Conservation (phyloP, 2,329 filamentous ascomycete species). For the Allantophomopsis lycopodina region DNA sequence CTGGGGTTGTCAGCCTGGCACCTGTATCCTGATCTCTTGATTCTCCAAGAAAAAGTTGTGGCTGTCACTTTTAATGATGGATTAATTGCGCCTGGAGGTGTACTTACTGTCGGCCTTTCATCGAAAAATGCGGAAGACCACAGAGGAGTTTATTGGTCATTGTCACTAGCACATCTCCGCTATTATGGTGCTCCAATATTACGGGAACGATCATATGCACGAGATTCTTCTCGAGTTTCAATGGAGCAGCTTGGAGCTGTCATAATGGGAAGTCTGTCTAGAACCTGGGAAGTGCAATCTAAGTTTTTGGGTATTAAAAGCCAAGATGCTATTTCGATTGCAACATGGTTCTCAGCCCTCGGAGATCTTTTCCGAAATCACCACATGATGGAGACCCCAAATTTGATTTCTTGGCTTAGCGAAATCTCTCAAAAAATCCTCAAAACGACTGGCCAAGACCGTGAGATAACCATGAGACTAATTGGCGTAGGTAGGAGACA, state of each 20-base stretch:
- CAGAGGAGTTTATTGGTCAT: constrained; percentile 13
- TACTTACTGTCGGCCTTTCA: constrained; percentile 10
- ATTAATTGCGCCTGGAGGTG: constrained; percentile 2
- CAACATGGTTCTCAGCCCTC: too few relatives aligned
- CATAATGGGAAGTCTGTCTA: constrained; percentile 3
- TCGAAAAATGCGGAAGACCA: neutral
- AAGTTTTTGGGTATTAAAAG: too few relatives aligned
- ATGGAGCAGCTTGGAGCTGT: constrained; percentile 5
- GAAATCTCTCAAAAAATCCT: too few relatives aligned
- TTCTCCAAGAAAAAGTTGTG: too few relatives aligned
- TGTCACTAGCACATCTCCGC: constrained; percentile 12
- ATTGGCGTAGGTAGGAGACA: too few relatives aligned
- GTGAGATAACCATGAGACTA: too few relatives aligned
- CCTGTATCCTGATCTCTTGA: constrained; percentile 10
- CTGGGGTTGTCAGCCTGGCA: constrained; percentile 13
- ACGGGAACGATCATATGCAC: neutral
- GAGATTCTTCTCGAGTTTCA: constrained; percentile 3
- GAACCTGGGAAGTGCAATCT: constrained; percentile 2
- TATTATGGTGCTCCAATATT: constrained; percentile 13
- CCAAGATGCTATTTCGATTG: too few relatives aligned
- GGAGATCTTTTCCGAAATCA: too few relatives aligned
- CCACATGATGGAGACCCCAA: too few relatives aligned
- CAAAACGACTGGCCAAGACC: too few relatives aligned
- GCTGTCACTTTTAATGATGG: too few relatives aligned
- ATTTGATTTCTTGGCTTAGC: too few relatives aligned